These are phyloP conservation scores for Mucor velutinosus DNA, from an alignment of 371 early-diverging fungal species.

Conservation along the genomic window DNA sequence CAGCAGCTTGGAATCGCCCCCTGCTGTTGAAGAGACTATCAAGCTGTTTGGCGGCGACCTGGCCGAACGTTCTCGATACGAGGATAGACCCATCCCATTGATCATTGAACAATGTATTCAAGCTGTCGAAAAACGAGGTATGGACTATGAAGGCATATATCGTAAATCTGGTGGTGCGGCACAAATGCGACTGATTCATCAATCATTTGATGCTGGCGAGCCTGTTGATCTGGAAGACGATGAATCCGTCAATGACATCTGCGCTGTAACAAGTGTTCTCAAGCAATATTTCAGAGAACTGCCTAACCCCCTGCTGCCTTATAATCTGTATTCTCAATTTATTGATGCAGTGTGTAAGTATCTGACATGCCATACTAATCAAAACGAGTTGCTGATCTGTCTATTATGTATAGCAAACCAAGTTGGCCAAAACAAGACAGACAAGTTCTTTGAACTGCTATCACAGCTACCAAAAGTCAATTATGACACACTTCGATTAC, in stretches of 20 bases:
- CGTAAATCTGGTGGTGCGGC: constrained; percentile 89
- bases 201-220: constrained; percentile 47
- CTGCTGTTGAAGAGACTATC: background rate
- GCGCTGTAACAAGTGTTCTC: constrained; percentile 87
- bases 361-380: background rate
- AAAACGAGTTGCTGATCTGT: background rate
- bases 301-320: constrained; percentile 91
- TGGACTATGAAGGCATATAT: constrained; percentile 92
- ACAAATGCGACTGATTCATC: constrained; percentile 74
- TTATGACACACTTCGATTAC: constrained; percentile 45
- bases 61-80: constrained; percentile 22
- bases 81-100: constrained; percentile 60
- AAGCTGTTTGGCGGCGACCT: constrained; percentile 42
- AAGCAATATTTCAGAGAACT: constrained; percentile 94
- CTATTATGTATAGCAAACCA: constrained; percentile 18
- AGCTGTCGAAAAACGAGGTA: constrained; percentile 78
- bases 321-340: constrained; percentile 75
- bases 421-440: constrained; percentile 23
- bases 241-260: constrained; percentile 61
- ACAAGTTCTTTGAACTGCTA: constrained; percentile 29
- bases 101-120: constrained; percentile 77
- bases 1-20: constrained; percentile 18
- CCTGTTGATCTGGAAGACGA: constrained; percentile 56
- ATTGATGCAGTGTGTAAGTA: constrained; percentile 65
- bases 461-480: constrained; percentile 46